Base-by-base conservation (phyloP, 495 filamentous ascomycete genomes). In the Lasiosphaeria miniovina region DNA sequence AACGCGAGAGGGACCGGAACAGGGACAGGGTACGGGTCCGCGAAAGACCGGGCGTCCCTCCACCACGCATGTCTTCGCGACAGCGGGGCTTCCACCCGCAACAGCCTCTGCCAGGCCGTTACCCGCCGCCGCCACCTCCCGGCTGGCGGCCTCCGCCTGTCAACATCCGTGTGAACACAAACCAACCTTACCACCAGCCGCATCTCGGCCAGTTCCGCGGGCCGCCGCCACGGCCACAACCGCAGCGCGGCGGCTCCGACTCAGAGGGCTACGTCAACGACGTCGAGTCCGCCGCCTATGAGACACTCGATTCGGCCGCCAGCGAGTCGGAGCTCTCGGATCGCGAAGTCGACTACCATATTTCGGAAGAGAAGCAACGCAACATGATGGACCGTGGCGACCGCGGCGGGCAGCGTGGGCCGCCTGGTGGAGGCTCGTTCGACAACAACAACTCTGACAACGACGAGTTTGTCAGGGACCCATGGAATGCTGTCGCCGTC, bases 401-500 rank as follows among this genome's bases (percentile, higher is more conserved):
- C 43, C 43, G 43, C 8, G 12, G 12, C 4, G 43, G 12, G 12
- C 43, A 11, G 6, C 43, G 12, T 46, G 43, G 43, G 5, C 43
- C 12, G 12, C 5, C 8, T 46, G 11, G 6, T 1, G 43, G 43
- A 11, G 43, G 15, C 12, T 11, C 43, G 15, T 46, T n/a, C 43
- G 43, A 46, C 43, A 4, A 36, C 12, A 34, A 17, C 52, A 38
- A 31, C 3, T 15, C n/a, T 4, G 57, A 57, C 32, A 61, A 60
- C 24, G 77, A 77, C 51, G 77, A 81, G 51, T 76, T 80, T 48
- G 81, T 76, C 59, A 68, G 64, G 6, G 83, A 93, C 52, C 88
- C 90, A 1, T 96, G 91, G 91, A 94, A 95, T 69, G 90, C 91
- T 0, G 84, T 93, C 0, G 90, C 84, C 48, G 89, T 93, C 2